These are phyloP conservation scores for Globisporangium emineosum DNA, from an alignment of 352 stramenopile genomes.

Conservation along the genomic window DNA sequence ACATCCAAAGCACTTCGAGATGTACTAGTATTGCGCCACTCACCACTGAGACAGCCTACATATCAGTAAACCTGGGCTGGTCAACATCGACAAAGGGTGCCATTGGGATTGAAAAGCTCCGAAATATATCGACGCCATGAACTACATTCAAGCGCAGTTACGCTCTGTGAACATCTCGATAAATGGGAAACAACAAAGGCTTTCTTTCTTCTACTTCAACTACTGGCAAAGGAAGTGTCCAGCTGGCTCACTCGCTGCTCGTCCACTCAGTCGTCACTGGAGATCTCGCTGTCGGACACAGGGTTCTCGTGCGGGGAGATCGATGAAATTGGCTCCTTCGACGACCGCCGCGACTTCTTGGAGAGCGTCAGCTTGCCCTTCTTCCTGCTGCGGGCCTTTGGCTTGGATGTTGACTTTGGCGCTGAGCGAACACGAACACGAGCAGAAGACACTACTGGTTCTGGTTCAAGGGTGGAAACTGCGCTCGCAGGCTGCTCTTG, in stretches of 20 bases:
- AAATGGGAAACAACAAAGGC: background rate
- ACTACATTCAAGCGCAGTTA: background rate
- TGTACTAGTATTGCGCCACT: no score
- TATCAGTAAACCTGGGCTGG: no score
- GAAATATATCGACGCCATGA: background rate
- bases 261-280: background rate
- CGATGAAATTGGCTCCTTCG: constrained; percentile 13
- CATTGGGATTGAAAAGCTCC: background rate
- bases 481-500: background rate
- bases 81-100: no score
- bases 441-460: background rate
- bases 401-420: constrained; percentile 1
- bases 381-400: constrained; percentile 8
- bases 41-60: no score
- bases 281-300: constrained; percentile 16
- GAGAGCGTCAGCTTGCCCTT: constrained; percentile 13
- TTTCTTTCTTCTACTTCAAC: background rate
- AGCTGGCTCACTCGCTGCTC: background rate
- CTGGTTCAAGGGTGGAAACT: background rate
- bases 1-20: no score
- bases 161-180: background rate
- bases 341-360: constrained; percentile 11
- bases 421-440: background rate
- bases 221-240: no score
- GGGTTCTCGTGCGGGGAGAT: constrained; percentile 20